Base-by-base conservation (phyloP, 768 basidiomycete species). In the Rhizopogon vulgaris region DNA sequence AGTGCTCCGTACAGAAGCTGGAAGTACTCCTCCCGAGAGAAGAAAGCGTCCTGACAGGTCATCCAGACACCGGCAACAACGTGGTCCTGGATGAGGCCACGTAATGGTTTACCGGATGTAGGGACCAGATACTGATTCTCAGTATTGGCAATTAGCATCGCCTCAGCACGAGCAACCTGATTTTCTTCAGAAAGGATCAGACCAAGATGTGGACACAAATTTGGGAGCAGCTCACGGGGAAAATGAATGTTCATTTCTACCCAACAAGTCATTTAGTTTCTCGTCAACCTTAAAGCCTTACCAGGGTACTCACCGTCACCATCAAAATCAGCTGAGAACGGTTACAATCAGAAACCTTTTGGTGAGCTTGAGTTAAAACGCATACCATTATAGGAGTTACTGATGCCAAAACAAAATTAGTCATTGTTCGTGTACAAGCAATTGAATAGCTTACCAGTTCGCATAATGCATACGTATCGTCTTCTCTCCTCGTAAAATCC, bases 401-500 rank as follows among this genome's bases (percentile, higher is more conserved):
- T 61, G 8, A 60, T 38, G 28, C 43, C 22, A 22, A 34, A 50
- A 32, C 37, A 55, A 32, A 28, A 51, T 69, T 49, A 55, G 62
- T 52, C n/a, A 38, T 25, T 10, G 27, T 51, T 27, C 22, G 25
- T 52, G 18, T 18, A 43, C 11, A 37, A 9, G 52, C 12, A 52
- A 61, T 41, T 36, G 14, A 8, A 49, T 18, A 40, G 73, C 83
- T 48, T 53, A 95, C 94, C 95, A 99, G 64, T 99, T 99, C 24
- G 96, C 95, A 64, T 99, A 99, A 73, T 99, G 96, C 94, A 99
- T 94, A 12, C 96, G 82, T 65, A 99, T 98, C 0, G 96, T 98
- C 76, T 97, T 99, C 71, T 99, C 96, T 24, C 95, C 96, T 55
- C 84, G 80, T 56, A 99, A 68, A 17, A 98, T 87, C 52, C 86